A percentile compares a stretch with the other conserved stretches of the same genome.
These are phyloP conservation scores for Karstenula rhodostoma DNA, from an alignment of 2,329 filamentous ascomycete genomes.

Conservation along the genomic window DNA sequence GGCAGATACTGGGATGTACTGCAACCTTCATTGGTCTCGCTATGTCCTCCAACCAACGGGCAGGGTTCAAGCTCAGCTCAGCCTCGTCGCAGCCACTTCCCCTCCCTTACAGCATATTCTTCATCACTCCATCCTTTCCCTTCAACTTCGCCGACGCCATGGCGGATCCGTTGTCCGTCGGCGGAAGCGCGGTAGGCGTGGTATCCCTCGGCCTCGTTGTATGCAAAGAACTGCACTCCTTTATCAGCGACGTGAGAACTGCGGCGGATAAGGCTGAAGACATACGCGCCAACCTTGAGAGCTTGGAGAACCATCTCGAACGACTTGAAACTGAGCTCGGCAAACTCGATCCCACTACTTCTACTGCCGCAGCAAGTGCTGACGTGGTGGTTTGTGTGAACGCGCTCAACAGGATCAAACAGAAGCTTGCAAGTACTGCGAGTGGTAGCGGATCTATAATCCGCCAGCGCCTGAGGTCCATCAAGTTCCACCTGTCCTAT, in stretches of 20 bases:
- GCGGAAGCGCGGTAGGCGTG: not conserved
- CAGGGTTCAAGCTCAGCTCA: not conserved
- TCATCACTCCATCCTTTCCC: not conserved
- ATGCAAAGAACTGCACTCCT: conserved; percentile 31
- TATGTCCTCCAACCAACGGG: not conserved
- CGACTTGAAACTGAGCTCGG: not conserved
- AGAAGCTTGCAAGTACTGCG: not conserved
- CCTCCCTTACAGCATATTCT: not conserved
- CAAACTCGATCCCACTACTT: not conserved
- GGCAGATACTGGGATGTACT: too few species aligned
- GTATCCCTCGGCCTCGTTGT: conserved; percentile 17
- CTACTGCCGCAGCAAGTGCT: not conserved
- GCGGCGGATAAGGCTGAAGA: not conserved
- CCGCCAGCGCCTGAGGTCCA: not conserved
- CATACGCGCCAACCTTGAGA: not conserved
- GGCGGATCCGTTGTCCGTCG: not conserved
- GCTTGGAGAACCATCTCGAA: not conserved
- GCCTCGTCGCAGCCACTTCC: not conserved
- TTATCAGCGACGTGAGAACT: not conserved
- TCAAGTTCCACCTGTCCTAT: not conserved
- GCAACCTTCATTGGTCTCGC: not conserved
- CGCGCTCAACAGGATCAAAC: not conserved
- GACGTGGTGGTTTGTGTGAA: not conserved
- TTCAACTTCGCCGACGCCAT: not conserved
- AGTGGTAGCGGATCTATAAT: not conserved